Evolutionary conservation across 2,329 filamentous ascomycete genomes (phyloP).

Genomic region (Colletotrichum tabaci): DNA sequence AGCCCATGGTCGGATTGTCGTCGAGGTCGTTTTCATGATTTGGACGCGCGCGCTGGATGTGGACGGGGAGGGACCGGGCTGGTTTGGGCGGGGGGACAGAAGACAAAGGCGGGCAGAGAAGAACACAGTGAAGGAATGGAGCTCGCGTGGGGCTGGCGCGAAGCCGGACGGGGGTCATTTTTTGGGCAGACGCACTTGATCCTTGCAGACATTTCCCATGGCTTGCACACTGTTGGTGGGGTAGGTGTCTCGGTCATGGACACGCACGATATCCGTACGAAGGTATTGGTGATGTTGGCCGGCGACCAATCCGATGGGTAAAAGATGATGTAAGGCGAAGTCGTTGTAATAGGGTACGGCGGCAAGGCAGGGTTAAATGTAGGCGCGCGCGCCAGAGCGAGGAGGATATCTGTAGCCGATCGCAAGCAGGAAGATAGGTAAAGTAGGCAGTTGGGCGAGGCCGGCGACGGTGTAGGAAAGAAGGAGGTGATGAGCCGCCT

Average conservation of each 20-base stretch:
- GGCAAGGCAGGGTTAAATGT: conserved; percentile 5
- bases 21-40: conserved; percentile 27
- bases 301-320: background rate
- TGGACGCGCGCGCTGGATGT: conserved; percentile 34
- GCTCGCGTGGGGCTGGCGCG: conserved; percentile 42
- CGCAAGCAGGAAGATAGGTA: background rate
- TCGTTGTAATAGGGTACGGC: conserved; percentile 18
- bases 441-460: background rate
- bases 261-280: conserved; percentile 40
- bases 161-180: conserved; percentile 28
- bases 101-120: conserved; percentile 40
- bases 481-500: conserved; percentile 10
- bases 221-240: conserved; percentile 59
- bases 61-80: conserved; percentile 23
- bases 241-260: conserved; percentile 58
- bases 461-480: conserved; percentile 18
- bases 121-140: conserved; percentile 39
- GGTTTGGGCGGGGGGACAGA: conserved; percentile 38
- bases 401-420: conserved; percentile 27
- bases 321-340: conserved; percentile 26
- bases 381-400: conserved; percentile 15
- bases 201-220: conserved; percentile 64
- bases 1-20: conserved; percentile 33
- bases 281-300: conserved; percentile 16
- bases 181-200: conserved; percentile 57